Conservation (phyloP, 805 yeast species). For the Candida schatavii region DNA sequence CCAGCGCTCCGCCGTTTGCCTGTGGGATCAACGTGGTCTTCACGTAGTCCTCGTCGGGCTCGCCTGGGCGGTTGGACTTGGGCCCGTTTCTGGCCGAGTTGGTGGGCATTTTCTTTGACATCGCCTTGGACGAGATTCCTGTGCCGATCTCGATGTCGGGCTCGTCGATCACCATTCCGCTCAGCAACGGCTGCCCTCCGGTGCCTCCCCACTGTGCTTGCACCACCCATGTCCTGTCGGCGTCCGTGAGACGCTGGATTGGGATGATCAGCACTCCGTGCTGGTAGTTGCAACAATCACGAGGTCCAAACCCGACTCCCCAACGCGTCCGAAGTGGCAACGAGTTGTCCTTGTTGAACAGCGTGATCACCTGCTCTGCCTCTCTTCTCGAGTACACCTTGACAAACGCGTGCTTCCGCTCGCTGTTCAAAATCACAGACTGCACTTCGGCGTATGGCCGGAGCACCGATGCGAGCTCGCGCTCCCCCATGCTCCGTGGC, state of each 20-base stretch:
- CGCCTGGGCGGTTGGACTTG: slow-evolving; percentile 67
- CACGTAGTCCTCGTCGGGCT: slow-evolving; percentile 42
- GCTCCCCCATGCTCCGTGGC: slow-evolving; percentile 76
- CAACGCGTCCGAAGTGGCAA: slow-evolving; percentile 80
- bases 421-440: slow-evolving; percentile 80
- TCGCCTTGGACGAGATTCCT: slow-evolving; percentile 89
- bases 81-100: slow-evolving; percentile 85
- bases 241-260: slow-evolving; percentile 83
- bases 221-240: slow-evolving; percentile 86
- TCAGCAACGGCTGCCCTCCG: slow-evolving; percentile 75
- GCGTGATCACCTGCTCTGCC: slow-evolving; percentile 77
- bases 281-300: slow-evolving; percentile 96
- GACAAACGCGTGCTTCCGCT: slow-evolving; percentile 93
- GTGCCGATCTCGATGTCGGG: slow-evolving; percentile 97
- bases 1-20: slow-evolving; percentile 9
- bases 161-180: slow-evolving; percentile 87
- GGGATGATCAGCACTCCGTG: slow-evolving; percentile 89
- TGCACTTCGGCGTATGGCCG: slow-evolving; percentile 91
- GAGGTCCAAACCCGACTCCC: slow-evolving; percentile 99
- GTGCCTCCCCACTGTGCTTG: slow-evolving; percentile 97
- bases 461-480: slow-evolving; percentile 63
- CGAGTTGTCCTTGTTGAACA: slow-evolving; percentile 67
- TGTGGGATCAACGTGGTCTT: slow-evolving; percentile 30
- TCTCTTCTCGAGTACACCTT: slow-evolving; percentile 89
- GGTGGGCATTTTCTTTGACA: slow-evolving; percentile 89